phyloP scores from a whole-genome alignment of 495 filamentous ascomycete genomes.

The Mytilinidion resinicola region DNA sequence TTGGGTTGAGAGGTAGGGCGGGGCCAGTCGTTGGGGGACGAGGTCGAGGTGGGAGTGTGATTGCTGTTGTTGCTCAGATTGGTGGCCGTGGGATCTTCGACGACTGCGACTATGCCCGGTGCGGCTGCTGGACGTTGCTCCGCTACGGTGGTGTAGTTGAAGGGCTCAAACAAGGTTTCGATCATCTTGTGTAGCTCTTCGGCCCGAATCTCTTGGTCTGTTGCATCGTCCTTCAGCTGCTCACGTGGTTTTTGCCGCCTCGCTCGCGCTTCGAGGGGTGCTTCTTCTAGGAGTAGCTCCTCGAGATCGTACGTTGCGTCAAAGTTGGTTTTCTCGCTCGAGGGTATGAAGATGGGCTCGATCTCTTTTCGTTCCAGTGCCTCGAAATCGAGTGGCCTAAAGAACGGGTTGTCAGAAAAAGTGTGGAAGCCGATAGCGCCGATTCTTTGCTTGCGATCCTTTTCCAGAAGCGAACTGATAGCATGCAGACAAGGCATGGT shows the following conservation, averaged over 20 bases:
- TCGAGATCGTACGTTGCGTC: conserved; percentile 98
- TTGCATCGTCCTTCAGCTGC: conserved; percentile 85
- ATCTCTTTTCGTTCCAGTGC: conserved; percentile 83
- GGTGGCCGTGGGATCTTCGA: conserved; percentile 39
- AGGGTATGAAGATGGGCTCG: conserved; percentile 84
- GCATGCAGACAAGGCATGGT: conserved; percentile 80
- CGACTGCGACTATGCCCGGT: conserved; percentile 24
- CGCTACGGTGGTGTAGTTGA: conserved; percentile 79
- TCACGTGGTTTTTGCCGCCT: conserved; percentile 90
- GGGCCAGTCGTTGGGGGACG: conserved; percentile 14
- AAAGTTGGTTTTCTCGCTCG: conserved; percentile 97
- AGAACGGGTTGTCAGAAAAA: conserved; percentile 85
- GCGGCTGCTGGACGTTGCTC: conserved; percentile 33
- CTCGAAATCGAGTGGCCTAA: conserved; percentile 76
- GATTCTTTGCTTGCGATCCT: conserved; percentile 71
- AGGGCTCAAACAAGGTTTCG: conserved; percentile 88
- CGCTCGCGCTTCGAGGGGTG: conserved; percentile 85
- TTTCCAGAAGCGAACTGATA: conserved; percentile 72
- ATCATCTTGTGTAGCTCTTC: conserved; percentile 93
- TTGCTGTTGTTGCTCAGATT: conserved; percentile 24
- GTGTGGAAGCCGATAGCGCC: conserved; percentile 70
- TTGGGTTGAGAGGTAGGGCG: conserved; percentile 17
- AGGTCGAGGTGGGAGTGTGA: conserved; percentile 23
- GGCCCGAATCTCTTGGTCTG: conserved; percentile 88
- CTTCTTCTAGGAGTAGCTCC: conserved; percentile 89